Evolutionary conservation across 2,329 filamentous ascomycete species (phyloP).

Genomic region (Aspergillus thermomutatus): DNA sequence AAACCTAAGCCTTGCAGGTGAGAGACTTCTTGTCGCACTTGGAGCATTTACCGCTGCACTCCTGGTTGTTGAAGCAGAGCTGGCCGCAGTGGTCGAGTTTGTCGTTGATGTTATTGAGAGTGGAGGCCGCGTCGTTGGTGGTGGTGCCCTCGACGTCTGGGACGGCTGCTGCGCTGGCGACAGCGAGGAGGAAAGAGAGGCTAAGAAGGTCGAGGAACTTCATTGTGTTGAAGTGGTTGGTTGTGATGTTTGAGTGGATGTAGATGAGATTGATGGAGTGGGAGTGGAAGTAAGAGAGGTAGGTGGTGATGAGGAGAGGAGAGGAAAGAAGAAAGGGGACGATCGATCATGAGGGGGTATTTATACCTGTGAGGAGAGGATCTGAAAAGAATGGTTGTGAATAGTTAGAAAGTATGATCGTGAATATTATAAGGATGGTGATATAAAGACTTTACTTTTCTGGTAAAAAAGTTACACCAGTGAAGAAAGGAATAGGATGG

Average conservation of each 20-base stretch:
- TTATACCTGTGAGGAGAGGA: not conserved
- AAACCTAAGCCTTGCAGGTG: not conserved
- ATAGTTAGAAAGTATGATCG: not conserved
- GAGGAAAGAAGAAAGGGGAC: not conserved
- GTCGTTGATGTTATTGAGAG: not conserved
- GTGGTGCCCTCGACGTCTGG: not conserved
- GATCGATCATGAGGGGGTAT: not conserved
- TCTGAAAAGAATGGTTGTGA: not conserved
- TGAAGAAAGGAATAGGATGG: not conserved
- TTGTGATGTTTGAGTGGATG: not conserved
- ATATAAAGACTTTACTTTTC: not conserved
- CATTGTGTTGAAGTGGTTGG: slow-evolving; percentile 5
- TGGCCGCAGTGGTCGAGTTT: slow-evolving; percentile 2
- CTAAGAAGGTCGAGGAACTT: slow-evolving; percentile 4
- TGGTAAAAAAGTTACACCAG: not conserved
- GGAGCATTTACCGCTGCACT: slow-evolving; percentile 6
- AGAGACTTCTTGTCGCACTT: not conserved
- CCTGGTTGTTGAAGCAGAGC: slow-evolving; percentile 1
- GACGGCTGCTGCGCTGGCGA: not conserved
- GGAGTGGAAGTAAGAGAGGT: not conserved
- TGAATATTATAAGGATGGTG: too few species aligned
- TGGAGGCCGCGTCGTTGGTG: not conserved
- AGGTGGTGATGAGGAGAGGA: not conserved
- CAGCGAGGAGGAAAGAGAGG: not conserved
- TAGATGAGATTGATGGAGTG: not conserved